A percentile compares a stretch with the other conserved stretches of the same genome.
These are phyloP conservation scores for Ganoderma multipileum DNA, from an alignment of 1,284 basidiomycete species.

Conservation along the genomic window DNA sequence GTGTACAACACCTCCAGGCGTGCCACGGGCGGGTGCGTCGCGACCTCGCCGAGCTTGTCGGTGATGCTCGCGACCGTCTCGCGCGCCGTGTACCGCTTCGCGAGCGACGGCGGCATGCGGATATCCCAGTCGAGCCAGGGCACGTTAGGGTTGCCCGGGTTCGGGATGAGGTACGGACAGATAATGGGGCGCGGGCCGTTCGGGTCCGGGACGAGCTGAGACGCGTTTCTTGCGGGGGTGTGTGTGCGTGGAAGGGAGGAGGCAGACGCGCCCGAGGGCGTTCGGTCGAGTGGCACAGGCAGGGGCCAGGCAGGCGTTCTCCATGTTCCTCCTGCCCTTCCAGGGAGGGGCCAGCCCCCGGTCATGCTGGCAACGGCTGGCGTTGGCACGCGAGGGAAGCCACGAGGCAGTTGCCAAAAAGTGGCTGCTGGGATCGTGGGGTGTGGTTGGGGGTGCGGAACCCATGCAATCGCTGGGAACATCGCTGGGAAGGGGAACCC, in stretches of 20 bases:
- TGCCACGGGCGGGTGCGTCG: slow-evolving; percentile 36
- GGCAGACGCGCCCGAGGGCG: not conserved
- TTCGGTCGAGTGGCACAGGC: slow-evolving; percentile 2
- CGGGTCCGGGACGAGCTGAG: not conserved
- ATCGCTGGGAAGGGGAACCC: slow-evolving; percentile 6
- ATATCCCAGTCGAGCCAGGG: slow-evolving; percentile 48
- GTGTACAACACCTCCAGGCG: slow-evolving; percentile 39
- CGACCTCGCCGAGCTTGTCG: slow-evolving; percentile 30
- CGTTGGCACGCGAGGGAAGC: slow-evolving; percentile 12
- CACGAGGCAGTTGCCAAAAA: slow-evolving; percentile 25
- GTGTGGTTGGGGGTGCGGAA: slow-evolving; percentile 37
- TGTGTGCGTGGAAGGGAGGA: not conserved
- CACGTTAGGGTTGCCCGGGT: slow-evolving; percentile 41
- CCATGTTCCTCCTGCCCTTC: slow-evolving; percentile 39
- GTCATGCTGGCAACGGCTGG: slow-evolving; percentile 25
- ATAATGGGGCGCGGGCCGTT: slow-evolving; percentile 28
- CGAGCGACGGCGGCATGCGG: slow-evolving; percentile 40
- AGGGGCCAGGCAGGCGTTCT: slow-evolving; percentile 33
- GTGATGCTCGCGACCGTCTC: slow-evolving; percentile 30
- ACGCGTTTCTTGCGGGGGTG: not conserved
- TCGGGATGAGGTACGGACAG: slow-evolving; percentile 44
- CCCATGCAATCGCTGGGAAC: slow-evolving; percentile 37
- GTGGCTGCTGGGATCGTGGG: slow-evolving; percentile 27
- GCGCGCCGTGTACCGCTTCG: slow-evolving; percentile 42
- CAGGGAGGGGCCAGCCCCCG: slow-evolving; percentile 41